phyloP scores from a whole-genome alignment of 2,329 filamentous ascomycete species.

The Atkinsonella texensis region DNA sequence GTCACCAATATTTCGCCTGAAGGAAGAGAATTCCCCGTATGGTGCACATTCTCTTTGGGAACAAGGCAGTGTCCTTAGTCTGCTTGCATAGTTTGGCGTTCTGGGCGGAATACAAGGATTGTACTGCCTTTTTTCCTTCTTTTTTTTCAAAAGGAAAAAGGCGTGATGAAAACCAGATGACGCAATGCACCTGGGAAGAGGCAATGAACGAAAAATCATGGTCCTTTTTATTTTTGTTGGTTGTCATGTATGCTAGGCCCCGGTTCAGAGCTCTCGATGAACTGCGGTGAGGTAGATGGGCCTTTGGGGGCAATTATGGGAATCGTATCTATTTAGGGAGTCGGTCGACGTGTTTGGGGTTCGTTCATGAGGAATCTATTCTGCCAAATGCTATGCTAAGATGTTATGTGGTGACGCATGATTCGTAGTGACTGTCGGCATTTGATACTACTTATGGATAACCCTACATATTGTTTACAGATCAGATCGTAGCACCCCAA shows the following conservation, averaged over 20 bases:
- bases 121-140: slow-evolving; percentile 1
- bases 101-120: slow-evolving; percentile 17
- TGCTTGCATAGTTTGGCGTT: slow-evolving; percentile 33
- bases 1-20: background rate
- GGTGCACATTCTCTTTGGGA: background rate
- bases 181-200: background rate
- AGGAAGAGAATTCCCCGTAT: background rate
- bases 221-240: background rate
- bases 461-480: background rate
- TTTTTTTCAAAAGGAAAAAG: background rate
- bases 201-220: background rate
- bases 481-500: too few relatives aligned
- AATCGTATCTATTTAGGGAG: background rate
- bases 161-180: background rate
- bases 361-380: background rate
- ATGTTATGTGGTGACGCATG: too few relatives aligned
- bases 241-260: background rate
- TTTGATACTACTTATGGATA: background rate
- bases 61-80: slow-evolving; percentile 15
- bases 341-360: too few relatives aligned
- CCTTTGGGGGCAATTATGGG: background rate
- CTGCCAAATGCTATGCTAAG: too few relatives aligned
- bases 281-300: slow-evolving; percentile 2
- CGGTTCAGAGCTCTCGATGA: background rate
- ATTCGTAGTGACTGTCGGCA: background rate